phyloP scores from a whole-genome alignment of 2,329 filamentous ascomycete species.

The Xylariaceae sp. region DNA sequence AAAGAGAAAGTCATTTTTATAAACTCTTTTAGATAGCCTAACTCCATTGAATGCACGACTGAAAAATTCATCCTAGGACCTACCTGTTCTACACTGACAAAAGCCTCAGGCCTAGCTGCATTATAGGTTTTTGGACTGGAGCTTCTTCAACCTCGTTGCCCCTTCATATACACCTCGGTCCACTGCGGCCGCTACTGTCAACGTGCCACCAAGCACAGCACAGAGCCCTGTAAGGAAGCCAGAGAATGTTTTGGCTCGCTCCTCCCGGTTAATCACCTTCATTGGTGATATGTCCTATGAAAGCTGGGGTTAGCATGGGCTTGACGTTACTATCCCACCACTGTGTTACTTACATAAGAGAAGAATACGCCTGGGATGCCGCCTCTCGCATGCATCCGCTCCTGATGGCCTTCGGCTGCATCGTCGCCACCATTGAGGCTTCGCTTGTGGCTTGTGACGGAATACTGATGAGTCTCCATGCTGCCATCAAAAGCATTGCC shows the following conservation, averaged over 20 bases:
- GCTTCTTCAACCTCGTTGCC: slow-evolving; percentile 81
- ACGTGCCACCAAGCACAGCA: slow-evolving; percentile 90
- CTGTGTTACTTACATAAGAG: slow-evolving; percentile 76
- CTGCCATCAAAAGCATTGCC: slow-evolving; percentile 75
- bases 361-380: slow-evolving; percentile 99
- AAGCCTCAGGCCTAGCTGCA: not conserved
- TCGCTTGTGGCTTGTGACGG: slow-evolving; percentile 94
- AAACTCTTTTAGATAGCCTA: slow-evolving; percentile 22
- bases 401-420: slow-evolving; percentile 85
- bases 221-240: slow-evolving; percentile 94
- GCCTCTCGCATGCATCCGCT: slow-evolving; percentile 85
- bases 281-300: slow-evolving; percentile 93
- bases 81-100: slow-evolving; percentile 31
- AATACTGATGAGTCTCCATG: slow-evolving; percentile 98
- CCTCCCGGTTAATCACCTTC: slow-evolving; percentile 98
- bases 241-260: slow-evolving; percentile 84
- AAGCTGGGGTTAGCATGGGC: slow-evolving; percentile 5
- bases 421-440: slow-evolving; percentile 86
- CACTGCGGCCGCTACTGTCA: slow-evolving; percentile 93
- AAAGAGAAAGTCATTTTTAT: not conserved
- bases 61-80: slow-evolving; percentile 10
- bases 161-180: slow-evolving; percentile 94
- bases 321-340: not conserved
- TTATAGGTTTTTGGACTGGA: slow-evolving; percentile 70
- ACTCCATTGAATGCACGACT: slow-evolving; percentile 29